Evolutionary conservation across 2,329 filamentous ascomycete genomes (phyloP), one percentile per base, ranked within the genome.

Genomic region (Microsporum audouinii): DNA sequence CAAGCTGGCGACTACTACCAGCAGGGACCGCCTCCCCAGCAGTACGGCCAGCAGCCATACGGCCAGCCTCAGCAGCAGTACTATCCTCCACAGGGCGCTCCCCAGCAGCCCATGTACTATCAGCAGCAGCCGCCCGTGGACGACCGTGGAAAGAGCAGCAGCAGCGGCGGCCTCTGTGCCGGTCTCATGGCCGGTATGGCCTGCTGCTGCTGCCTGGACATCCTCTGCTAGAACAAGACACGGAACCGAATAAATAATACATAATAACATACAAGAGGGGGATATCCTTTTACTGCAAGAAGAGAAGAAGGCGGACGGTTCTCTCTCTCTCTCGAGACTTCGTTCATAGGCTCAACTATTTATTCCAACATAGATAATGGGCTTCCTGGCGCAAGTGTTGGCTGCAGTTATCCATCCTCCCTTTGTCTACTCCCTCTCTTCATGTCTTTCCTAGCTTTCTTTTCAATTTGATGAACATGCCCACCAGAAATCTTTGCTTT

Each of bases 191-290:
- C 75, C 55, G 77, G 75, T 17, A 59, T 79, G 61, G 77, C 78
- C 6, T 78, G 77, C 65, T 80, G 78, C 66, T 80, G 78, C 67
- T 80, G 78, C 68, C 72, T 79, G 70, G 77, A 79, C 70, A 72
- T 76, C 57, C 65, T 77, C 59, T 77, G 77, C 61, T 76, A 72
- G 5, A 31, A 5, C 5, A 5, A 5, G 14, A 41, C 38, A 12
- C 6, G 23, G 3, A 8, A 29, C 17, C 5, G 7, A 2, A 10
- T 10, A 23, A 29, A 29, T 5, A 27, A 49, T 12, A 31, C 3
- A 8, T 33, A 8, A 29, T 31, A 31, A 6, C 27, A 49, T 29
- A 3, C 17, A 29, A 33, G 7, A 39, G 10, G 31, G 23, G 45
- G 27, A 49, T 49, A 27, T 10, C n/a, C 10, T 5, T 23, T 10